These are phyloP conservation scores for Hibiscus trionum DNA, from an alignment of 345 rosid genomes.

Conservation along the genomic window DNA sequence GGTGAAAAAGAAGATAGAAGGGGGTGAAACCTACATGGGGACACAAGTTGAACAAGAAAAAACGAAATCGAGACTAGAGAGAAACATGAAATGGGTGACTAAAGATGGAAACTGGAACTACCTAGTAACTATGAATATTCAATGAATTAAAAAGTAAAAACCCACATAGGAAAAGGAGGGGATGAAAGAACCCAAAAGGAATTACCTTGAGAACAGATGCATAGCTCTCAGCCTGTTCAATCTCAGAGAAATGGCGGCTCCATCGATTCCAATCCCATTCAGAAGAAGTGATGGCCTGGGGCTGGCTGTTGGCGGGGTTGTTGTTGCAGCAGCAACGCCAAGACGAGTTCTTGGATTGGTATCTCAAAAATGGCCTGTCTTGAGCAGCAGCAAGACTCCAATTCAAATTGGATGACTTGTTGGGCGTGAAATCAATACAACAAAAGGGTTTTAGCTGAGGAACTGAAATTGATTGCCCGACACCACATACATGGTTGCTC, in stretches of 20 bases:
- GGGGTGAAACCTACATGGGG: background rate
- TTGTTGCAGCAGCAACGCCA: constrained; percentile 28
- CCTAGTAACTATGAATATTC: background rate
- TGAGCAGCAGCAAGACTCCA: constrained; percentile 1
- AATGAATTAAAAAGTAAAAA: background rate
- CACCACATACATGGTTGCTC: background rate
- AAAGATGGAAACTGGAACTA: background rate
- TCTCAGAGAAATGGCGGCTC: constrained; percentile 76
- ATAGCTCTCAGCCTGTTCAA: constrained; percentile 66
- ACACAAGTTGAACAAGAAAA: background rate
- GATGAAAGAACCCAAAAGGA: background rate
- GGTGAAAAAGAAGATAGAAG: background rate
- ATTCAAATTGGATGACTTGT: constrained; percentile 16
- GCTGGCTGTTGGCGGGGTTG: constrained; percentile 11
- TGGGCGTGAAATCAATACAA: constrained; percentile 6
- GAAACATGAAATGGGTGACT: constrained; percentile 1
- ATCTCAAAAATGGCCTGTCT: constrained; percentile 11
- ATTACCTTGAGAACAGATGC: constrained; percentile 78
- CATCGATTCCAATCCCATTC: constrained; percentile 93
- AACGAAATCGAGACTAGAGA: background rate
- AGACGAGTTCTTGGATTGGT: constrained; percentile 26
- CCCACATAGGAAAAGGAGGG: too few species aligned
- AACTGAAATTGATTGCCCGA: constrained; percentile 4
- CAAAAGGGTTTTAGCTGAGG: constrained; percentile 11
- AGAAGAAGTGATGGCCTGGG: constrained; percentile 22